Evolutionary conservation across 352 stramenopile species (phyloP).

Genomic region (Phytophthora lateralis): DNA sequence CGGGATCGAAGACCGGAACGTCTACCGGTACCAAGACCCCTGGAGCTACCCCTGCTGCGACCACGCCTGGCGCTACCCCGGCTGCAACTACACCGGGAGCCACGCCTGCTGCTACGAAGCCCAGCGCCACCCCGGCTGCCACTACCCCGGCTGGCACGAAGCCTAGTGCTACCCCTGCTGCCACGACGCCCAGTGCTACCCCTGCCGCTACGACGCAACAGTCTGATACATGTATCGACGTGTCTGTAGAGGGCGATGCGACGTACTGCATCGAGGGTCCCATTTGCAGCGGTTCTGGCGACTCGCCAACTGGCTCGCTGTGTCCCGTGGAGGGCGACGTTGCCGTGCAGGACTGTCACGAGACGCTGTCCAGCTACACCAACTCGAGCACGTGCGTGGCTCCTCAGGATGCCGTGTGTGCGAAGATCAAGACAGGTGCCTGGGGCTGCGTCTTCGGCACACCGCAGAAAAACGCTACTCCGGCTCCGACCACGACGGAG

Average conservation of each 20-base stretch:
- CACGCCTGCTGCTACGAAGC: conserved; percentile 23
- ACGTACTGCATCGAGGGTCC: conserved; percentile 75
- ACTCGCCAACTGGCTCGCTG: conserved; percentile 39
- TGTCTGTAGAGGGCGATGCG: conserved; percentile 72
- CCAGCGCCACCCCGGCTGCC: conserved; percentile 22
- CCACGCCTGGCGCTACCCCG: conserved; percentile 25
- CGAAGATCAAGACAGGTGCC: conserved; percentile 73
- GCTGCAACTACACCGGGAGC: conserved; percentile 18
- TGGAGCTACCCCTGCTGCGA: conserved; percentile 16
- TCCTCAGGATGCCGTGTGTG: conserved; percentile 52
- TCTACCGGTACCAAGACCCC: conserved; percentile 20
- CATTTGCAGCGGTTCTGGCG: conserved; percentile 62
- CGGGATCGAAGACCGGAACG: conserved; percentile 10
- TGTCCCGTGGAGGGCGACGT: conserved; percentile 70
- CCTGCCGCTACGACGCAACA: conserved; percentile 28
- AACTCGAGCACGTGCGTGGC: conserved; percentile 55
- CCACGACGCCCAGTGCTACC: conserved; percentile 21
- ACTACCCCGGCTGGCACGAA: conserved; percentile 21
- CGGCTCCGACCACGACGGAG: conserved; percentile 40
- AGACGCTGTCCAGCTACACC: conserved; percentile 59
- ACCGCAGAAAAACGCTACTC: conserved; percentile 16
- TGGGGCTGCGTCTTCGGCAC: conserved; percentile 66
- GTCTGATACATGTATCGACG: conserved; percentile 48
- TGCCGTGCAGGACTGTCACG: conserved; percentile 59
- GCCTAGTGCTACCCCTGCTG: conserved; percentile 20